Evolutionary conservation across 768 basidiomycete species (phyloP).

Genomic region (Pisolithus albus): DNA sequence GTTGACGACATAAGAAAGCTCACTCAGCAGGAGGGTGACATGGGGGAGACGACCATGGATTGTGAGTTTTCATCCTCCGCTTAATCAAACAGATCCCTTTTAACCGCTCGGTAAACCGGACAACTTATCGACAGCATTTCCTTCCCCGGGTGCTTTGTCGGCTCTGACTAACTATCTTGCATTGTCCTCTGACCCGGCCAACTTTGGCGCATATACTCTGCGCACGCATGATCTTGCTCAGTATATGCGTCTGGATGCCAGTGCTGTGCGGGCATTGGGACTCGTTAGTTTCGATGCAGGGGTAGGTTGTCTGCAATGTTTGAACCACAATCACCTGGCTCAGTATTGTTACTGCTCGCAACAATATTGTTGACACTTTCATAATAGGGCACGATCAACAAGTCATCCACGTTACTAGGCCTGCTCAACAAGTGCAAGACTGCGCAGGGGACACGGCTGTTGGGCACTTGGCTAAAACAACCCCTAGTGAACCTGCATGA

Average conservation of each 20-base stretch:
- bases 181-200: slow-evolving; percentile 68
- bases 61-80: slow-evolving; percentile 3
- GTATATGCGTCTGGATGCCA: slow-evolving; percentile 95
- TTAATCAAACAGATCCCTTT: background rate
- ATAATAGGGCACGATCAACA: slow-evolving; percentile 50
- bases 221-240: slow-evolving; percentile 86
- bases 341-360: too few species aligned
- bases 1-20: slow-evolving; percentile 62
- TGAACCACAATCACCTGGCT: background rate
- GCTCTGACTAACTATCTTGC: slow-evolving; percentile 80
- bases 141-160: slow-evolving; percentile 72
- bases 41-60: slow-evolving; percentile 8
- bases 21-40: slow-evolving; percentile 25
- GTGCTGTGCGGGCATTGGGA: slow-evolving; percentile 85
- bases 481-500: slow-evolving; percentile 91
- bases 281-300: slow-evolving; percentile 63
- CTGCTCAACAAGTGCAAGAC: slow-evolving; percentile 95
- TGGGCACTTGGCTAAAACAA: slow-evolving; percentile 93
- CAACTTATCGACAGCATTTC: slow-evolving; percentile 68
- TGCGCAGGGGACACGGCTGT: slow-evolving; percentile 80
- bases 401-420: slow-evolving; percentile 84
- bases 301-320: slow-evolving; percentile 9
- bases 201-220: slow-evolving; percentile 75
- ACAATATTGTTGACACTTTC: slow-evolving; percentile 3
- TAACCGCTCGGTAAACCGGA: background rate